Evolutionary conservation across 2,329 filamentous ascomycete genomes (phyloP).

Genomic region (Phyllosticta capitalensis): DNA sequence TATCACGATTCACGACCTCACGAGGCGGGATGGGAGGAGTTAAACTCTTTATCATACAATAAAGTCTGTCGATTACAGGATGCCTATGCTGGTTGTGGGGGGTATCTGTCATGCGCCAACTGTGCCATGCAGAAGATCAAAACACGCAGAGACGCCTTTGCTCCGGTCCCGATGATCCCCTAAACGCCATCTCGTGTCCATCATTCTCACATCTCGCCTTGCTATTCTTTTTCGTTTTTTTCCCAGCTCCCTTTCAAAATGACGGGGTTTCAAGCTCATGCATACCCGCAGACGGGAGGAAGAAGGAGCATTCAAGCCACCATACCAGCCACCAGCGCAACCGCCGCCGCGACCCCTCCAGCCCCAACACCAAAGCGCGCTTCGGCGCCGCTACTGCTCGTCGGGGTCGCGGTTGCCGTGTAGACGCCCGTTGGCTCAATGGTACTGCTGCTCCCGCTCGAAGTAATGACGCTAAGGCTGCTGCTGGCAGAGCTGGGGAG

Average conservation of each 20-base stretch:
- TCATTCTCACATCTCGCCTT: too few relatives aligned
- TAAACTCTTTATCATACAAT: too few relatives aligned
- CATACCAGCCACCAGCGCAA: conserved; percentile 2
- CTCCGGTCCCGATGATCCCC: background rate
- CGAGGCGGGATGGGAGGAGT: background rate
- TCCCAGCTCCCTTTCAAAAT: too few relatives aligned
- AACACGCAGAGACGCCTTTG: background rate
- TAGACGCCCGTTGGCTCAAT: conserved; percentile 12
- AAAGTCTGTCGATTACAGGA: background rate
- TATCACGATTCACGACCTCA: background rate
- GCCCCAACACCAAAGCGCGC: background rate
- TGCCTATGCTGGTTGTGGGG: background rate
- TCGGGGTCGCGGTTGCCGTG: conserved; percentile 11
- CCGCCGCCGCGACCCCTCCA: background rate
- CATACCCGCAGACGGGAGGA: too few relatives aligned
- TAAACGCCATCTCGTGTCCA: background rate
- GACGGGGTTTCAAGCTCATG: too few relatives aligned
- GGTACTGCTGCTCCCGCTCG: conserved; percentile 1
- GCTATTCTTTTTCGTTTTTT: too few relatives aligned
- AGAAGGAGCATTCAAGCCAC: background rate
- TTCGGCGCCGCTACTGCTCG: background rate
- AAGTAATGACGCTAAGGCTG: background rate
- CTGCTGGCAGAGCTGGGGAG: background rate
- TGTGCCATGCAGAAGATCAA: background rate
- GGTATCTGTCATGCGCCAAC: background rate